These are phyloP conservation scores for Trichaptum fuscoviolaceum DNA, from an alignment of 768 basidiomycete genomes.

Conservation along the genomic window DNA sequence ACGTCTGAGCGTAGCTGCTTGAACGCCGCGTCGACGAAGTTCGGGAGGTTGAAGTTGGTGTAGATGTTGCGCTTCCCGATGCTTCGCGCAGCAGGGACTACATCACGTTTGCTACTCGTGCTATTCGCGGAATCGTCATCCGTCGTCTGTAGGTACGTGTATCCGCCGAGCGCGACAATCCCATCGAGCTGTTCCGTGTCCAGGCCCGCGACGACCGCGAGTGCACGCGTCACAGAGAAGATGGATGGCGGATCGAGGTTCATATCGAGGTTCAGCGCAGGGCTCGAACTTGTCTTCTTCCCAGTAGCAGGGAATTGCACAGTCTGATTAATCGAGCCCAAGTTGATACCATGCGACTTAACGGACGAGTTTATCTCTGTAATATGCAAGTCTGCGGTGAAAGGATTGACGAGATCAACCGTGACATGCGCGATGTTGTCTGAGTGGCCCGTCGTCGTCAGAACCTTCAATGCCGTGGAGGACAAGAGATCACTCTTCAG, in stretches of 20 bases:
- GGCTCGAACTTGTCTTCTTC: slow-evolving; percentile 51
- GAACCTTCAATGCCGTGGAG: slow-evolving; percentile 51
- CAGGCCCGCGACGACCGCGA: slow-evolving; percentile 60
- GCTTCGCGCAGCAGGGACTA: neutral
- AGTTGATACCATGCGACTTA: slow-evolving; percentile 50
- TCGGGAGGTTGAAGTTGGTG: slow-evolving; percentile 59
- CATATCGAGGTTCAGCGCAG: slow-evolving; percentile 54
- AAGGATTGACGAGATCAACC: slow-evolving; percentile 61
- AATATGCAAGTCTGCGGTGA: slow-evolving; percentile 53
- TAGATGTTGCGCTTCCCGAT: neutral
- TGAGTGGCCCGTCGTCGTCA: slow-evolving; percentile 54
- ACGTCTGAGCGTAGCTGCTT: slow-evolving; percentile 59
- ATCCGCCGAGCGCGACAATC: slow-evolving; percentile 64
- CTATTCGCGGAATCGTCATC: slow-evolving; percentile 27
- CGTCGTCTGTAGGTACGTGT: slow-evolving; percentile 41
- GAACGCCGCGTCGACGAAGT: slow-evolving; percentile 62
- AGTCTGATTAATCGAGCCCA: slow-evolving; percentile 54
- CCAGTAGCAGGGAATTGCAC: slow-evolving; percentile 49
- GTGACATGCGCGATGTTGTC: slow-evolving; percentile 64
- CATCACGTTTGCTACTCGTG: slow-evolving; percentile 16
- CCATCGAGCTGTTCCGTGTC: slow-evolving; percentile 57
- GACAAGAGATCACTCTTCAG: slow-evolving; percentile 52
- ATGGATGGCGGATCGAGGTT: slow-evolving; percentile 64
- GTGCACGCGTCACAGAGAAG: slow-evolving; percentile 63
- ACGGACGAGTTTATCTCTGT: slow-evolving; percentile 58